A percentile compares a stretch with the other conserved stretches of the same genome.
phyloP scores from a whole-genome alignment of 495 filamentous ascomycete genomes.

The Xylaria venustula region DNA sequence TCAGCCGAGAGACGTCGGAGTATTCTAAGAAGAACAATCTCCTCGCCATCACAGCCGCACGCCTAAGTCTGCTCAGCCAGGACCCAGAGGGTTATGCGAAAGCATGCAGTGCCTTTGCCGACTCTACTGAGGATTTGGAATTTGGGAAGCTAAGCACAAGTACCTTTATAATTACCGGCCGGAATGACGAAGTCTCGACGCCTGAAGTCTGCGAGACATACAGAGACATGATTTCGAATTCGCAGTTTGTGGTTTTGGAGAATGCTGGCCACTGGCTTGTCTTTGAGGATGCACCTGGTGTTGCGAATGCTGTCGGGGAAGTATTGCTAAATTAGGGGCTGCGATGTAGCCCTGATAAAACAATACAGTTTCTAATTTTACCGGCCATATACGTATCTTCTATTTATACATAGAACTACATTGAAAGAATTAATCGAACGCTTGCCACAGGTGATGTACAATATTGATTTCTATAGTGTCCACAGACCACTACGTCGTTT shows the following conservation, averaged over 20 bases:
- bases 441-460: too few species aligned
- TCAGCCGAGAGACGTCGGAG: constrained; percentile 15
- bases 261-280: constrained; percentile 47
- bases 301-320: constrained; percentile 23
- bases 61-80: constrained; percentile 42
- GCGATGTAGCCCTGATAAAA: too few species aligned
- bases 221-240: not conserved
- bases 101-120: constrained; percentile 49
- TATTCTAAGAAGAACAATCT: constrained; percentile 35
- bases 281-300: constrained; percentile 38
- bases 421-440: too few species aligned
- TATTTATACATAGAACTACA: too few species aligned
- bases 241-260: constrained; percentile 27
- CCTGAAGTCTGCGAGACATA: not conserved
- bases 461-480: constrained; percentile 54
- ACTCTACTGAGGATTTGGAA: constrained; percentile 28
- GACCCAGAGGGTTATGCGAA: constrained; percentile 57
- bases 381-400: too few species aligned
- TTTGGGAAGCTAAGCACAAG: constrained; percentile 1
- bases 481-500: constrained; percentile 85
- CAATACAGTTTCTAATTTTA: too few species aligned
- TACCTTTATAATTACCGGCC: not conserved
- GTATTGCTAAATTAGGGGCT: constrained; percentile 9
- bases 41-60: constrained; percentile 37
- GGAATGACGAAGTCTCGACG: not conserved